phyloP scores from a whole-genome alignment of 2,329 filamentous ascomycete species.

The Cyphellophora attinorum region DNA sequence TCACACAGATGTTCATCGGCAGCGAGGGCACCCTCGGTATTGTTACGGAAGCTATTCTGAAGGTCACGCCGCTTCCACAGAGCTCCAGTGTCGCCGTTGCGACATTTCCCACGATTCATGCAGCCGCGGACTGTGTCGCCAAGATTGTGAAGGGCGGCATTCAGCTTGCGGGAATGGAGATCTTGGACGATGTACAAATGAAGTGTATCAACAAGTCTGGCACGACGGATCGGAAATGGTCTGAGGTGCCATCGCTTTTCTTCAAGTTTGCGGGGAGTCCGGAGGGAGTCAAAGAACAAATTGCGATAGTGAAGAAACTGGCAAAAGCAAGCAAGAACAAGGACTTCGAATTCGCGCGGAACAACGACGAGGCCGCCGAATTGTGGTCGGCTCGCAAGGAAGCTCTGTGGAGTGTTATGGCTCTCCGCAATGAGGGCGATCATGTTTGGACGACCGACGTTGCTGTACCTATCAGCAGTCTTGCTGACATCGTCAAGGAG shows the following conservation, averaged over 20 bases:
- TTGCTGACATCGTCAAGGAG: constrained; percentile 63
- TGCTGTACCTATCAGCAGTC: constrained; percentile 61
- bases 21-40: constrained; percentile 86
- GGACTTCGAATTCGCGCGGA: constrained; percentile 59
- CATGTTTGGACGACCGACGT: constrained; percentile 74
- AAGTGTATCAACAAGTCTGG: constrained; percentile 50
- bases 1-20: constrained; percentile 81
- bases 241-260: constrained; percentile 61
- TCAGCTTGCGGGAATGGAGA: constrained; percentile 82
- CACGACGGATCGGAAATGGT: constrained; percentile 47
- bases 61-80: constrained; percentile 71
- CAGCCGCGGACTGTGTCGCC: constrained; percentile 70
- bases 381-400: constrained; percentile 70
- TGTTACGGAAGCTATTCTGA: constrained; percentile 82
- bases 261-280: constrained; percentile 66
- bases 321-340: constrained; percentile 45
- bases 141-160: constrained; percentile 71
- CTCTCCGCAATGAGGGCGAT: constrained; percentile 50
- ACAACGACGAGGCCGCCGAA: constrained; percentile 55
- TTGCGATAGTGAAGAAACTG: constrained; percentile 49
- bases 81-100: constrained; percentile 72
- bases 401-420: constrained; percentile 63
- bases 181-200: constrained; percentile 89
- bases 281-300: constrained; percentile 53
- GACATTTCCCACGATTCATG: constrained; percentile 54